Conservation (phyloP, 768 basidiomycete species). For the Lentinus tigrinus region DNA sequence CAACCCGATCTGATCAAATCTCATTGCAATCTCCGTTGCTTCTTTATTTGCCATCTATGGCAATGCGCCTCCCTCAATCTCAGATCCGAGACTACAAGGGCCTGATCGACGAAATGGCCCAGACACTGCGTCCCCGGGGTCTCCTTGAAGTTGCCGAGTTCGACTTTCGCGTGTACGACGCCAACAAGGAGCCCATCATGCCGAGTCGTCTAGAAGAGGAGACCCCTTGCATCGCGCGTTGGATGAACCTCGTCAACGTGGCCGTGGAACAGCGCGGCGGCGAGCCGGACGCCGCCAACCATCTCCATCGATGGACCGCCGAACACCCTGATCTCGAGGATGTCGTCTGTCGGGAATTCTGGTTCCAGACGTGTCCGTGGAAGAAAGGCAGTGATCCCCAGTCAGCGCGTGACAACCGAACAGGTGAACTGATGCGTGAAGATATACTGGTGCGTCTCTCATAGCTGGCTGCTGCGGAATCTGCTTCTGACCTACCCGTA, state of each 20-base stretch:
- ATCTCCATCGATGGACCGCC: conserved; percentile 53
- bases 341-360: conserved; percentile 56
- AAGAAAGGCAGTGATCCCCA: conserved; percentile 31
- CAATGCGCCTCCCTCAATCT: conserved; percentile 17
- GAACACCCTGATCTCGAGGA: conserved; percentile 59
- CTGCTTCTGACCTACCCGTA: conserved; percentile 25
- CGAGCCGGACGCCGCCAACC: conserved; percentile 57
- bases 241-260: conserved; percentile 53
- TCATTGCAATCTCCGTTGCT: conserved; percentile 18
- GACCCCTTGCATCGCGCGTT: conserved; percentile 56
- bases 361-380: conserved; percentile 62
- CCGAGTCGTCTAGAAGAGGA: conserved; percentile 37
- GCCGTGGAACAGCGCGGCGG: conserved; percentile 62
- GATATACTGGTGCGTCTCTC: conserved; percentile 48
- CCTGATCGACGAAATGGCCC: conserved; percentile 65
- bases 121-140: conserved; percentile 68
- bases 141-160: conserved; percentile 67
- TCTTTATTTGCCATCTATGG: conserved; percentile 14
- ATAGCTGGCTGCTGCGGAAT: not conserved
- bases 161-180: conserved; percentile 64
- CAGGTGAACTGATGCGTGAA: conserved; percentile 51
- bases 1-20: conserved; percentile 10
- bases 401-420: conserved; percentile 35
- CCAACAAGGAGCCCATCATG: conserved; percentile 44
- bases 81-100: conserved; percentile 68